Percentiles rank a stretch among this genome's conserved stretches.
These are phyloP conservation scores for Daldinia decipiens DNA, from an alignment of 495 filamentous ascomycete genomes.

Conservation along the genomic window DNA sequence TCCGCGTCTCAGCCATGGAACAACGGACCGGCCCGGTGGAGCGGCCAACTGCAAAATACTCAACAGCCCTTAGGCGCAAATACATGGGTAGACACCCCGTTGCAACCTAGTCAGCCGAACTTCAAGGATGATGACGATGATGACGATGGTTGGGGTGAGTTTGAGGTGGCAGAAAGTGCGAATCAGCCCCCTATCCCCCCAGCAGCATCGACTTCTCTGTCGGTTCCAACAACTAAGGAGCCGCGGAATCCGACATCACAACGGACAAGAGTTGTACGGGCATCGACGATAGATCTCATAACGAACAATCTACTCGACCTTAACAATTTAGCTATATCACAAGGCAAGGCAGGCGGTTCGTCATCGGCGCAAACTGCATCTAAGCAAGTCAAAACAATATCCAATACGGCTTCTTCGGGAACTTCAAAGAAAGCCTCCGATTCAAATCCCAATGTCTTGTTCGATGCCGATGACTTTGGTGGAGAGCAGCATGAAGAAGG, in stretches of 20 bases:
- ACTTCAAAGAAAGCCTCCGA: slow-evolving; percentile 25
- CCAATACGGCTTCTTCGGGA: slow-evolving; percentile 9
- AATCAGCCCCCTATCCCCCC: slow-evolving; percentile 14
- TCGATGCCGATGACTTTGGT: slow-evolving; percentile 62
- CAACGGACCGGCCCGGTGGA: slow-evolving; percentile 8
- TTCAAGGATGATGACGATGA: slow-evolving; percentile 53
- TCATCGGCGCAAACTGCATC: slow-evolving; percentile 7
- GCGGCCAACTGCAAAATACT: slow-evolving; percentile 18
- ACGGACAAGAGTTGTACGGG: slow-evolving; percentile 50
- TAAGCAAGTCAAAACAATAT: slow-evolving; percentile 19
- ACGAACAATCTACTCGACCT: slow-evolving; percentile 57
- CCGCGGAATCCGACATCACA: slow-evolving; percentile 18
- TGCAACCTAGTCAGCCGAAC: slow-evolving; percentile 15
- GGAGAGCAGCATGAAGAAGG: slow-evolving; percentile 48
- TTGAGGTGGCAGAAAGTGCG: slow-evolving; percentile 65
- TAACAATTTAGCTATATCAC: slow-evolving; percentile 23
- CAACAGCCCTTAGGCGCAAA: slow-evolving; percentile 37
- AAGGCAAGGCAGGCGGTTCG: slow-evolving; percentile 10
- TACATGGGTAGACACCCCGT: slow-evolving; percentile 26
- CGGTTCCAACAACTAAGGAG: slow-evolving; percentile 25
- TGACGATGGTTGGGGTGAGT: slow-evolving; percentile 81
- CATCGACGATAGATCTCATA: slow-evolving; percentile 57
- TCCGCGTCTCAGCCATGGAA: slow-evolving; percentile 24
- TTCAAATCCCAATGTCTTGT: slow-evolving; percentile 57
- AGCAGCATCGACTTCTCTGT: slow-evolving; percentile 1